Base-by-base conservation (phyloP, 345 rosid species). In the Turritis glabra region DNA sequence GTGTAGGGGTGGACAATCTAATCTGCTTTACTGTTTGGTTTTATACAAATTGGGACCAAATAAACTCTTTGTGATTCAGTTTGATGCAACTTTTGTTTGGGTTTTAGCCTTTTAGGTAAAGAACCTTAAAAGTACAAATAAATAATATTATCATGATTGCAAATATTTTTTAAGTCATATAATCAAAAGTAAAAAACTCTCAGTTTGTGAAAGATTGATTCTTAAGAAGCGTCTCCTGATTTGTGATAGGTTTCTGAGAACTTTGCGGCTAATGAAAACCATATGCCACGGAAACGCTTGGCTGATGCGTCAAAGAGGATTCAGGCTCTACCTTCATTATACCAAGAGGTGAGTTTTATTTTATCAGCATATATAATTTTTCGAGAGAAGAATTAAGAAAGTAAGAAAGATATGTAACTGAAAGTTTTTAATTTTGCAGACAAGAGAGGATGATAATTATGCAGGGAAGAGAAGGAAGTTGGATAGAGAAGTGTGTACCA, bases 251-350 rank as follows among this genome's bases (percentile, higher is more conserved):
- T 90, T 26, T 80, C 75, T 2, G 72, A 82, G 32, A 79, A 79
- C 64, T 66, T 17, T 1, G 75, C 73, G n/a, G 65, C 77, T 9
- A n/a, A 57, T 47, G 99, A 87, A 78, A 79, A 77, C 72, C 85
- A 84, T 70, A 76, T 84, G 78, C 86, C 89, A 41, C 74, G 59
- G 55, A 95, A 89, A 79, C 97, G 92, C 13, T 76, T 87, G 74
- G 90, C 96, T 3, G 99, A 95, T 84, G 90, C 92, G 30, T 95
- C 96, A 6, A 95, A 95, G 82, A 86, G 98, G 81, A 81, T 95
- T 27, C 86, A 77, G 33, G 93, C 88, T 68, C 90, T 90, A 12
- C 81, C 78, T 73, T 80, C 77, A 72, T 38, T 83, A 13, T 78
- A 78, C 65, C 83, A 83, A 59, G 92, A 90, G 96, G 96, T 89